These are phyloP conservation scores for Pichia cephalocereana DNA, from an alignment of 805 yeast species.

Conservation along the genomic window DNA sequence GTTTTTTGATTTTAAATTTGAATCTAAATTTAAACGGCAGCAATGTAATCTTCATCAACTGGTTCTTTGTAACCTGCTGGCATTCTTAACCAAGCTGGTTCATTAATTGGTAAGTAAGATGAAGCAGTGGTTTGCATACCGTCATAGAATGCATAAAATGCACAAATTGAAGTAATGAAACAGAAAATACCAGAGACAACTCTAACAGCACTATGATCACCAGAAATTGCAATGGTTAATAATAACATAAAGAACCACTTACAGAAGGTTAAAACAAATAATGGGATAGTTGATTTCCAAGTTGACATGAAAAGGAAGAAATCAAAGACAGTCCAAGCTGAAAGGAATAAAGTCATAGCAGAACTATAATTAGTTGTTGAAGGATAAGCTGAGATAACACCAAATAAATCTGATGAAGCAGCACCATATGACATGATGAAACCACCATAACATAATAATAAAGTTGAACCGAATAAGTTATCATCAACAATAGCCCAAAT, in stretches of 20 bases:
- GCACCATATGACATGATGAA: slow-evolving; percentile 42
- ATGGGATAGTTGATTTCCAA: slow-evolving; percentile 34
- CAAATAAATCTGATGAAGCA: slow-evolving; percentile 33
- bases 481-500: slow-evolving; percentile 38
- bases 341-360: slow-evolving; percentile 37
- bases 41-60: slow-evolving; percentile 10
- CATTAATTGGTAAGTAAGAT: slow-evolving; percentile 21
- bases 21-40: neutral
- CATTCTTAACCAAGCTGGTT: slow-evolving; percentile 24
- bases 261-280: slow-evolving; percentile 29
- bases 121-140: slow-evolving; percentile 26
- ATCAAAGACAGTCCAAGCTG: slow-evolving; percentile 42
- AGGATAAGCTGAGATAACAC: slow-evolving; percentile 32
- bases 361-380: slow-evolving; percentile 27
- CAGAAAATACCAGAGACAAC: slow-evolving; percentile 38
- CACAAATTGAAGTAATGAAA: slow-evolving; percentile 30
- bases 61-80: slow-evolving; percentile 18
- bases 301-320: slow-evolving; percentile 34
- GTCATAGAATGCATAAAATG: slow-evolving; percentile 36
- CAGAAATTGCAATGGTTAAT: slow-evolving; percentile 33
- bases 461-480: slow-evolving; percentile 42
- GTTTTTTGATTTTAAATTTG: neutral
- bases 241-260: slow-evolving; percentile 34
- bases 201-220: slow-evolving; percentile 22
- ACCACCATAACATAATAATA: slow-evolving; percentile 39